These are phyloP conservation scores for Nakaseomyces bracarensis DNA, from an alignment of 1,139 yeast species.

Conservation along the genomic window DNA sequence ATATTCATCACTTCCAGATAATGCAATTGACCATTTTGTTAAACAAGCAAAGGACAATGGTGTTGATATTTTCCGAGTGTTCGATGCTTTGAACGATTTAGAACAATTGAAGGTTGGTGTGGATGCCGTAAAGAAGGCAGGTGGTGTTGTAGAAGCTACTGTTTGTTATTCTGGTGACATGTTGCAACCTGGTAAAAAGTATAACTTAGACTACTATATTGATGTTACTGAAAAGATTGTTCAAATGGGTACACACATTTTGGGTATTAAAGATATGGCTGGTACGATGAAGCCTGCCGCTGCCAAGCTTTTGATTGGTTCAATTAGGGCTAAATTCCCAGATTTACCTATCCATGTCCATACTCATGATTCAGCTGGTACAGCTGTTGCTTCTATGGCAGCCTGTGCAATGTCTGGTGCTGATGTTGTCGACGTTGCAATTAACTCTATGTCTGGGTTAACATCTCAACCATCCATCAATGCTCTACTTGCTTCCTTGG, in stretches of 20 bases:
- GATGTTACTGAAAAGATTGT: slow-evolving; percentile 77
- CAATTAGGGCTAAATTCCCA: slow-evolving; percentile 81
- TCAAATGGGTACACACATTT: slow-evolving; percentile 87
- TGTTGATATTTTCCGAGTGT: slow-evolving; percentile 94
- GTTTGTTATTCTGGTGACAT: slow-evolving; percentile 98
- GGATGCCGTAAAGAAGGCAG: slow-evolving; percentile 95
- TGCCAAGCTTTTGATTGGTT: slow-evolving; percentile 69
- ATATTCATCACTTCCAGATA: slow-evolving; percentile 93
- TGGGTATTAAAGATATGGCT: slow-evolving; percentile 99
- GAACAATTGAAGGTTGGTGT: slow-evolving; percentile 97
- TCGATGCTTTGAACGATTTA: slow-evolving; percentile 92
- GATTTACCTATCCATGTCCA: slow-evolving; percentile 95
- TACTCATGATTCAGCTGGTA: slow-evolving; percentile 99
- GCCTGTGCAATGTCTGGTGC: slow-evolving; percentile 96
- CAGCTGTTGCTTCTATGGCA: slow-evolving; percentile 95
- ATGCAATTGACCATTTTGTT: slow-evolving; percentile 96
- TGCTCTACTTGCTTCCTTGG: slow-evolving; percentile 86
- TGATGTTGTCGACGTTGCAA: slow-evolving; percentile 94
- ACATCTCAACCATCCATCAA: slow-evolving; percentile 96
- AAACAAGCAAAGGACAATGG: slow-evolving; percentile 91
- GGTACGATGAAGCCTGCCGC: slow-evolving; percentile 97
- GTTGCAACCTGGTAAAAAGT: slow-evolving; percentile 90
- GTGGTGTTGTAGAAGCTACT: slow-evolving; percentile 98
- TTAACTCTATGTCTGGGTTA: slow-evolving; percentile 96
- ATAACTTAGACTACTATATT: slow-evolving; percentile 84